Conservation (phyloP, 257 asterid genomes). For the Solanum virginianum region DNA sequence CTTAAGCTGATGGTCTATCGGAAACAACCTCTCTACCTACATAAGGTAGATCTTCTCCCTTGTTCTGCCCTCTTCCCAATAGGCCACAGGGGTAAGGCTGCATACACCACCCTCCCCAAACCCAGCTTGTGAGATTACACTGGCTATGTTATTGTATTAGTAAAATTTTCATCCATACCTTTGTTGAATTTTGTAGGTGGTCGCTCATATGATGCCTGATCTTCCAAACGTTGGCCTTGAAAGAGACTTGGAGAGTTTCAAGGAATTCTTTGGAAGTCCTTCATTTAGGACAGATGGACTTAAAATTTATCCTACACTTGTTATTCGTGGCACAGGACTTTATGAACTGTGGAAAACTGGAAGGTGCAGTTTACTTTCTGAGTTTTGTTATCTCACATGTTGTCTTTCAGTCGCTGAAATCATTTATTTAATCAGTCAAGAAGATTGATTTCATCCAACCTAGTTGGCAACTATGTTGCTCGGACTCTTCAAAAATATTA, state of each 20-base stretch:
- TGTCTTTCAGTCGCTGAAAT: background rate
- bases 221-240: conserved; percentile 99
- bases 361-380: conserved; percentile 27
- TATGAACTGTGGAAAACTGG: conserved; percentile 99
- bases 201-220: conserved; percentile 99
- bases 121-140: too few species aligned
- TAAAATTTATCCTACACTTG: conserved; percentile 93
- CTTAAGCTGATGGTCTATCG: background rate
- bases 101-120: background rate
- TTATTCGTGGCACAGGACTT: conserved; percentile 97
- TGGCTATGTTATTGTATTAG: background rate
- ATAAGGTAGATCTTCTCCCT: background rate
- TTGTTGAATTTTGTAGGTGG: conserved; percentile 43
- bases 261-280: conserved; percentile 97
- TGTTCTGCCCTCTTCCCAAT: background rate
- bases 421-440: background rate
- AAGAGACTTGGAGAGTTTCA: conserved; percentile 94
- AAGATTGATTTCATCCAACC: background rate
- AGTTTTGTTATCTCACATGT: background rate
- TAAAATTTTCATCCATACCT: background rate
- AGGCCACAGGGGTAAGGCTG: background rate
- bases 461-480: background rate
- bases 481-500: too few species aligned
- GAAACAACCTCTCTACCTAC: background rate
- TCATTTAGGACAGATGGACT: conserved; percentile 91